These are phyloP conservation scores for Aspergillus campestris DNA, from an alignment of 495 filamentous ascomycete genomes.

Conservation along the genomic window DNA sequence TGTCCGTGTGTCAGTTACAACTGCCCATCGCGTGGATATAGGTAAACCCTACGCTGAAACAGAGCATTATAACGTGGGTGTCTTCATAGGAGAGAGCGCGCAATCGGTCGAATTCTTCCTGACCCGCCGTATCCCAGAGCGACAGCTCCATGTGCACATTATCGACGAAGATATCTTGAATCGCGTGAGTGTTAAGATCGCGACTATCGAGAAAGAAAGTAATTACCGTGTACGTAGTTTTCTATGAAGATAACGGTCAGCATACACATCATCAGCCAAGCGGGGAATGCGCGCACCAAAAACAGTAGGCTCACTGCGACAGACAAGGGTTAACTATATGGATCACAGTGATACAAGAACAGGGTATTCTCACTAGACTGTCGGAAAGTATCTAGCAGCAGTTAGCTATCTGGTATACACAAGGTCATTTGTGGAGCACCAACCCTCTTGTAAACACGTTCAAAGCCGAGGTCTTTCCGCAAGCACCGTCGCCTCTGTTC, in stretches of 20 bases:
- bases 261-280: constrained; percentile 4
- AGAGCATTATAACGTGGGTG: constrained; percentile 96
- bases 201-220: neutral
- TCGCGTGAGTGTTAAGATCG: constrained; percentile 7
- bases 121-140: constrained; percentile 95
- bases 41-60: constrained; percentile 63
- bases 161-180: constrained; percentile 91
- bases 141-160: constrained; percentile 93
- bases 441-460: constrained; percentile 99
- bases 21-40: neutral
- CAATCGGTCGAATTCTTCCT: constrained; percentile 98
- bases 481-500: constrained; percentile 86
- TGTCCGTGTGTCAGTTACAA: neutral
- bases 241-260: constrained; percentile 45
- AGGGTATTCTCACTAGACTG: constrained; percentile 66
- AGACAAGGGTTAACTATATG: constrained; percentile 20
- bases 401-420: constrained; percentile 17
- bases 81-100: constrained; percentile 95
- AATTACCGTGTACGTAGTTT: constrained; percentile 93
- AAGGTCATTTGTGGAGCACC: constrained; percentile 15
- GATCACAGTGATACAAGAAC: neutral
- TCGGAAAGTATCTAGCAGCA: constrained; percentile 76
- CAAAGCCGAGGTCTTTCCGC: constrained; percentile 92
- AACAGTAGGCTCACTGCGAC: constrained; percentile 76
- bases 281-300: constrained; percentile 51